Evolutionary conservation across 495 filamentous ascomycete genomes (phyloP).

Genomic region (Trichoderma erinaceum): DNA sequence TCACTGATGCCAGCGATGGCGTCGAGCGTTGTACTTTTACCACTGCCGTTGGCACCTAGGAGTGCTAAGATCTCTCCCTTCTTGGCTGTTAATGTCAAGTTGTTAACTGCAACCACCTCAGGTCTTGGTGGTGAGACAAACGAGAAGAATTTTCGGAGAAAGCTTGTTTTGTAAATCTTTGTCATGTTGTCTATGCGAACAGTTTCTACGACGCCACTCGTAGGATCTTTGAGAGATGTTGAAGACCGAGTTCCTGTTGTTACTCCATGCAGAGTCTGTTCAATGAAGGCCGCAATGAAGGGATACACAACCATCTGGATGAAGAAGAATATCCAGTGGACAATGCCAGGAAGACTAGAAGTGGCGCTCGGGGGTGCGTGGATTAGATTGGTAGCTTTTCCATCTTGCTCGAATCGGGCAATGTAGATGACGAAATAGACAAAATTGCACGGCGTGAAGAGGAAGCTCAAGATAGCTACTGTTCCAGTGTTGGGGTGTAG

Average conservation of each 20-base stretch:
- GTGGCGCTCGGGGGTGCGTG: conserved; percentile 40
- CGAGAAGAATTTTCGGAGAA: conserved; percentile 48
- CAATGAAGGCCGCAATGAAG: conserved; percentile 54
- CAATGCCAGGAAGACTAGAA: conserved; percentile 50
- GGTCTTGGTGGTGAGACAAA: conserved; percentile 33
- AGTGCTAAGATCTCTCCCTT: conserved; percentile 64
- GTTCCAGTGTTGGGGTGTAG: conserved; percentile 34
- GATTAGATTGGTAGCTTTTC: conserved; percentile 43
- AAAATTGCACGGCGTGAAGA: conserved; percentile 65
- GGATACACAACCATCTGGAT: conserved; percentile 60
- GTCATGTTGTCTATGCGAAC: conserved; percentile 51
- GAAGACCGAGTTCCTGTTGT: conserved; percentile 44
- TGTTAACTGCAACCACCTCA: conserved; percentile 57
- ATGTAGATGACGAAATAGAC: conserved; percentile 55
- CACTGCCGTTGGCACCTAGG: conserved; percentile 68
- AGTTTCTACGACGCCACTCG: conserved; percentile 28
- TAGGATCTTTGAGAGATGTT: conserved; percentile 6
- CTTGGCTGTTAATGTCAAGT: conserved; percentile 50
- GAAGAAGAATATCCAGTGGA: conserved; percentile 52
- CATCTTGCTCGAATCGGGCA: conserved; percentile 50
- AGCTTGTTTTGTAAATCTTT: conserved; percentile 56
- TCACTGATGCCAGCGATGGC: conserved; percentile 61
- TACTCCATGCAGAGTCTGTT: conserved; percentile 58
- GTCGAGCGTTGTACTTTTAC: conserved; percentile 71
- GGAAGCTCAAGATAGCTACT: conserved; percentile 47